Base-by-base conservation (phyloP, 495 filamentous ascomycete genomes). In the Pyronema omphalodes region DNA sequence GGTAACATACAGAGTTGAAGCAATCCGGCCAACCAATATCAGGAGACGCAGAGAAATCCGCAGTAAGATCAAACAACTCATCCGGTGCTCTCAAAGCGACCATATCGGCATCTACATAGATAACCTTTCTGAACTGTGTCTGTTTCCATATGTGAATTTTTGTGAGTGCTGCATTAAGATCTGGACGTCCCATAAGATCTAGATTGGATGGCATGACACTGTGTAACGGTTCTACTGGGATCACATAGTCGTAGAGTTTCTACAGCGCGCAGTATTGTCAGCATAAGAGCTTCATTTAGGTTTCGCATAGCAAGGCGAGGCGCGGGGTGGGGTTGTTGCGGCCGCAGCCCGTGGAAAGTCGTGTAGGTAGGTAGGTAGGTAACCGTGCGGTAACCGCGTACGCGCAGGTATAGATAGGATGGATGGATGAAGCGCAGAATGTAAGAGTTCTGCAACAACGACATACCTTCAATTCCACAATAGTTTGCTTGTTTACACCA, bases 1-100 rank as follows among this genome's bases (percentile, higher is more conserved):
- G 37, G 43, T 7, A 8, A 39, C 62, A 12, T 65, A 65, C 62
- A 44, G 85, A 88, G 71, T 99, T 99, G 76, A 99, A 99, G 57
- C 86, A 77, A 70, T 99, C 91, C 34, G 91, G 91, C 93, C 93
- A 99, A 61, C 91, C 91, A 60, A 96, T 82, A 64, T 99, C 91
- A 35, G 91, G 93, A 11, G 83, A 18, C 48, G 64, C 62, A 34
- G 66, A 63, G 62, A 99, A 95, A 37, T 78, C 69, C 49, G 79
- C 74, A 3, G 81, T 70, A 52, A 93, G 61, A 19, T 81, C 73
- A 63, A 99, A 86, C 37, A 99, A 78, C 72, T 96, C 93, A 63
- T 99, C 89, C 1, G 88, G 87, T 33, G 87, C 85, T 53, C 86
- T 73, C 48, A 94, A 71, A 15, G 85, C 80, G 33, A 99, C 82